These are phyloP conservation scores for Candida sp. DNA, from an alignment of 1,139 yeast species.

Conservation along the genomic window DNA sequence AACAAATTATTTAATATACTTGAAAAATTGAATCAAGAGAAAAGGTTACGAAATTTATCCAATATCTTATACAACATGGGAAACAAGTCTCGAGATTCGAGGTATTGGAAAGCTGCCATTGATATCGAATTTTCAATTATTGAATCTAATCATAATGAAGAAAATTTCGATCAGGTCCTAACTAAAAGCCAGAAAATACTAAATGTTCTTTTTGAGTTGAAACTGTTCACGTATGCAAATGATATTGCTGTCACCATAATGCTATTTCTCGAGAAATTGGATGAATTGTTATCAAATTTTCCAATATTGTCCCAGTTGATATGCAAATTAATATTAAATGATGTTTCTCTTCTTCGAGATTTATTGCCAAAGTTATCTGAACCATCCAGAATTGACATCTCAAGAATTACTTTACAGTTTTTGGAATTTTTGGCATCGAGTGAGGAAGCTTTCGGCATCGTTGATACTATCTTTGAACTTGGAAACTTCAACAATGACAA, in stretches of 20 bases:
- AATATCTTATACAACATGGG: slow-evolving; percentile 20
- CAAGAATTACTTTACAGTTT: slow-evolving; percentile 7
- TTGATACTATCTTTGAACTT: slow-evolving; percentile 12
- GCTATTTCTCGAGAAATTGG: not conserved
- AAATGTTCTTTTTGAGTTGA: slow-evolving; percentile 4
- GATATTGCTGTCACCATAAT: not conserved
- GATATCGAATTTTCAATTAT: slow-evolving; percentile 19
- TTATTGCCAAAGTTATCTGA: slow-evolving; percentile 4
- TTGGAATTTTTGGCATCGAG: slow-evolving; percentile 11
- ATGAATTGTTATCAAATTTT: not conserved
- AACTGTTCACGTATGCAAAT: not conserved
- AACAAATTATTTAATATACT: slow-evolving; percentile 11
- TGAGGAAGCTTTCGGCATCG: slow-evolving; percentile 9
- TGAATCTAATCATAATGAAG: slow-evolving; percentile 8
- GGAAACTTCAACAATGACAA: slow-evolving; percentile 9
- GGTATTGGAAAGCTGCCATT: slow-evolving; percentile 14
- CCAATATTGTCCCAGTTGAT: not conserved
- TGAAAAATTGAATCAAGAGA: slow-evolving; percentile 17
- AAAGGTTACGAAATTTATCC: slow-evolving; percentile 28
- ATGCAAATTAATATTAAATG: not conserved
- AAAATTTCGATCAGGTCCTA: slow-evolving; percentile 10
- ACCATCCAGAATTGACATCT: slow-evolving; percentile 3
- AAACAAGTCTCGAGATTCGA: slow-evolving; percentile 6
- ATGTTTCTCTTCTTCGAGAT: not conserved
- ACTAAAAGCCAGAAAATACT: slow-evolving; percentile 17